Base-by-base conservation (phyloP, 768 basidiomycete species). In the Boletus patriciae region DNA sequence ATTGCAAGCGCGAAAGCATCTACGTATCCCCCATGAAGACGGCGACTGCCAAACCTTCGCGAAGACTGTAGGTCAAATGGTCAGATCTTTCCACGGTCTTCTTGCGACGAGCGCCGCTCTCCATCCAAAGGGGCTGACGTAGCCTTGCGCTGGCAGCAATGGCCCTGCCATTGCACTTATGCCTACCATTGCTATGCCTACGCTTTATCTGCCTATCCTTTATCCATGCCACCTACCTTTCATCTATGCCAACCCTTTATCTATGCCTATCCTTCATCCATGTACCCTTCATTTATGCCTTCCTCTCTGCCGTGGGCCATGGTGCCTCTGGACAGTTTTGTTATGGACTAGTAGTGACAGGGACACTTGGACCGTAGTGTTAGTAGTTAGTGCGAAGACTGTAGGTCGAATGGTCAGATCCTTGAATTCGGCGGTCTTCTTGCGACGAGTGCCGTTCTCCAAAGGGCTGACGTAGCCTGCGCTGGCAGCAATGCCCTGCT, bases 51-150 rank as follows among this genome's bases (percentile, higher is more conserved):
- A 65, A 62, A 43, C 66, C 66, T 33, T 62, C 66, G 41, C 59
- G 54, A 41, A 61, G 65, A 21, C 41, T 67, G 45, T 67, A 66
- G 54, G 42, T 42, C 27, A 45, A 15, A 43, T 44, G 52, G 37
- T 29, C 27, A 18, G 29, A 52, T 61, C 29, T 19, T 19, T 7
- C 34, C 9, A 10, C 9, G 8, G 2, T 11, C 29, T n/a, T n/a
- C n/a, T 31, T 19, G 16, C 25, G 48, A 52, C 49, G 47, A 12
- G 16, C 31, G 16, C 36, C 23, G 25, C 9, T 36, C 29, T 23
- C 46, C 8, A 21, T 34, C 46, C 51, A 8, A n/a, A 25, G 31
- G 5, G 36, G 15, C 11, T 11, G 27, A 21, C 25, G 50, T 19
- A 5, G 50, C 50, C 49, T 34, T 27, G 23, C 23, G 31, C 55